Percentiles rank a stretch among this genome's conserved stretches.
phyloP scores from a whole-genome alignment of 306 rosid species.

The Lotus japonicus region DNA sequence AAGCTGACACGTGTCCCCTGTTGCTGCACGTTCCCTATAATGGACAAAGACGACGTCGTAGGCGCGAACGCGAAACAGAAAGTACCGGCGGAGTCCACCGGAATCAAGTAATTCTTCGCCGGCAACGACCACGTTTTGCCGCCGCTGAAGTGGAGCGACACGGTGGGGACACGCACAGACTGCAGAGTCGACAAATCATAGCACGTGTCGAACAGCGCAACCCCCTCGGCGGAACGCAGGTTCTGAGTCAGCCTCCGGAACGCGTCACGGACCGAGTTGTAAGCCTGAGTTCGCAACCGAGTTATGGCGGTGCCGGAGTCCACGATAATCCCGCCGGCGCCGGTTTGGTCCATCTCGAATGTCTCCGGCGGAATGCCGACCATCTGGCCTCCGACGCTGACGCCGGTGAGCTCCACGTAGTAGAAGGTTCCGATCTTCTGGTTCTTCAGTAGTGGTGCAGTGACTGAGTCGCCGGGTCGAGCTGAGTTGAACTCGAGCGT shows the following conservation, averaged over 20 bases:
- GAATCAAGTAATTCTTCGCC: slow-evolving; percentile 75
- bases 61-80: slow-evolving; percentile 92
- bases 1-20: slow-evolving; percentile 96
- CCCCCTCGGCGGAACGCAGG: slow-evolving; percentile 22
- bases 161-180: slow-evolving; percentile 63
- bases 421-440: slow-evolving; percentile 45
- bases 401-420: slow-evolving; percentile 52
- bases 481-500: slow-evolving; percentile 85
- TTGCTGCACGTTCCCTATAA: slow-evolving; percentile 88
- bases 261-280: slow-evolving; percentile 67
- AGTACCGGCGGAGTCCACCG: slow-evolving; percentile 57
- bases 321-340: slow-evolving; percentile 68
- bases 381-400: slow-evolving; percentile 60
- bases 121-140: slow-evolving; percentile 46
- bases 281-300: slow-evolving; percentile 52
- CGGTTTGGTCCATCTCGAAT: slow-evolving; percentile 41
- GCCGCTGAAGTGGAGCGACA: slow-evolving; percentile 53
- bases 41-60: slow-evolving; percentile 53
- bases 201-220: slow-evolving; percentile 82
- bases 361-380: slow-evolving; percentile 41
- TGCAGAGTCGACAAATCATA: slow-evolving; percentile 52
- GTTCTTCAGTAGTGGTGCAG: slow-evolving; percentile 35
- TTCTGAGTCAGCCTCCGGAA: slow-evolving; percentile 43
- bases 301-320: slow-evolving; percentile 90
- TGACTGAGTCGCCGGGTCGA: slow-evolving; percentile 51